These are phyloP conservation scores for Thielaviopsis punctulata DNA, from an alignment of 2,329 filamentous ascomycete species.

Conservation along the genomic window DNA sequence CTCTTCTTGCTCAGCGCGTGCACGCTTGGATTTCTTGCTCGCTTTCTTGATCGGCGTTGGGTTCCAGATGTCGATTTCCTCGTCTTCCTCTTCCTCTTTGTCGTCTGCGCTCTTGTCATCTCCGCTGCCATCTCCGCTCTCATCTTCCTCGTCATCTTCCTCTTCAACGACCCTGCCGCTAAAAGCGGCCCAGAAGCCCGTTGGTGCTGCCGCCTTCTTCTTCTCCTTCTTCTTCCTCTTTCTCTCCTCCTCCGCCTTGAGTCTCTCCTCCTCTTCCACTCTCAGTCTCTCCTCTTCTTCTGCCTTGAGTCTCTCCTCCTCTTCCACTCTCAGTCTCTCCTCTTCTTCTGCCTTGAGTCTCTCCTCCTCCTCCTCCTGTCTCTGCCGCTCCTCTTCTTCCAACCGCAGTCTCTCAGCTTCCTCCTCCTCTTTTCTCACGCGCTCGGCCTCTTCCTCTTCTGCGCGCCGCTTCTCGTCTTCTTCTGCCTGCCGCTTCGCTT, in stretches of 20 bases:
- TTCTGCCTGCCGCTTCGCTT: constrained; percentile 2
- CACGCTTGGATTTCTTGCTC: constrained; percentile 23
- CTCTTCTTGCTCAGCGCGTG: constrained; percentile 14
- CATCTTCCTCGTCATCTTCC: constrained; percentile 14
- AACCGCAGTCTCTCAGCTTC: background rate
- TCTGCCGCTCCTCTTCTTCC: constrained; percentile 1
- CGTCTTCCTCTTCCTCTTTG: constrained; percentile 16
- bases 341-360: background rate
- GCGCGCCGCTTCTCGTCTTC: constrained; percentile 2
- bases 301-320: constrained; percentile 9
- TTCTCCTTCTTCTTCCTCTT: constrained; percentile 16
- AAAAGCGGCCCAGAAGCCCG: constrained; percentile 5
- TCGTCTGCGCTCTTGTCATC: too few relatives aligned
- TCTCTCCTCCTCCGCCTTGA: constrained; percentile 21
- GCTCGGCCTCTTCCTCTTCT: constrained; percentile 8
- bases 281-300: constrained; percentile 13
- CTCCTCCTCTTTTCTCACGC: constrained; percentile 1
- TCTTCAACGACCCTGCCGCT: background rate
- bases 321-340: constrained; percentile 3
- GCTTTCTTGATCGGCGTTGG: constrained; percentile 12
- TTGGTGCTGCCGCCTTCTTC: constrained; percentile 18
- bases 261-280: constrained; percentile 19
- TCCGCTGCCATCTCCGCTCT: constrained; percentile 13
- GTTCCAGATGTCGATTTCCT: constrained; percentile 13
- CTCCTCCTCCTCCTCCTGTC: constrained; percentile 1